Evolutionary conservation across 495 filamentous ascomycete species (phyloP), one percentile per base, ranked within the genome.

Genomic region (Recurvomyces mirabilis): DNA sequence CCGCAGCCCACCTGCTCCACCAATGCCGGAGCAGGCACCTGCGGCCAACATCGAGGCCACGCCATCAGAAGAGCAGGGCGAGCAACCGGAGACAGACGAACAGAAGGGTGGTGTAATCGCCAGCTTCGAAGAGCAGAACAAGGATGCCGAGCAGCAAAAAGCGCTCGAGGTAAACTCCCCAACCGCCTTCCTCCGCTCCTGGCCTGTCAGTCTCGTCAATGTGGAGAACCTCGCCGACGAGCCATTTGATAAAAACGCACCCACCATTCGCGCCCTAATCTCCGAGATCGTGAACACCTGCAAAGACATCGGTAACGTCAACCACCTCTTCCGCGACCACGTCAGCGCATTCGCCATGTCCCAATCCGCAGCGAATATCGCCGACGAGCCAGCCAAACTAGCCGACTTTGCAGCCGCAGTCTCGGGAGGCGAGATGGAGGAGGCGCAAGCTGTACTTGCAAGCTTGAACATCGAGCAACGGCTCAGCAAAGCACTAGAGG

Each of bases 261-360:
- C 77, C 13, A 73, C 87, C 17, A 84, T 95, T 43, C 76, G 84
- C 34, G 93, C 93, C 1, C 79, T 96, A 28, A 93, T 87, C 14
- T 91, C 84, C 59, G 93, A 99, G 60, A 96, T 96, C 46, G 86
- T 96, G 54, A 94, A 95, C 57, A 88, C 93, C 5, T 95, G 93
- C 72, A 94, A 94, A 61, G 87, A 96, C 56, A 84, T 99, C 40
- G 93, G 88, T 10, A 79, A 75, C 41, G 70, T 94, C 59, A 99
- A 96, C 63, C 81, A 78, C 34, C 70, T 96, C n/a, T 99, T 99
- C 70, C 76, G 88, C 15, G 93, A 99, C 55, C 91, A 99, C 57
- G 94, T 99, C 28, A 89, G 86, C 0, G 87, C 88, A 1, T 99
- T 96, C 61, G 89, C 88, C 17, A 91, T 93, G 64, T 88, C 84